These are phyloP conservation scores for Nakazawaea wickerhamii DNA, from an alignment of 805 yeast genomes.

Conservation along the genomic window DNA sequence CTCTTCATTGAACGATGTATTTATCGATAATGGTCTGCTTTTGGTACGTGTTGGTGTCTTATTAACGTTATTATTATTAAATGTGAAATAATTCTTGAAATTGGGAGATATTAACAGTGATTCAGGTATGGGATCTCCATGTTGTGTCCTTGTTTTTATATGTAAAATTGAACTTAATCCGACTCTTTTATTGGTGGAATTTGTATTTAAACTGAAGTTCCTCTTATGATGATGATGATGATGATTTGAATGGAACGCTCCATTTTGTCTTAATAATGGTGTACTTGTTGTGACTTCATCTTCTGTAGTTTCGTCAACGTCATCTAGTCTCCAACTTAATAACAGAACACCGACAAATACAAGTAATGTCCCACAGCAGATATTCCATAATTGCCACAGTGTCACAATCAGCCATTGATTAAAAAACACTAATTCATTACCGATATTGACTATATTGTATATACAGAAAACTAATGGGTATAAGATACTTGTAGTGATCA, in stretches of 20 bases:
- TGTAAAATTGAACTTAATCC: constrained; percentile 10
- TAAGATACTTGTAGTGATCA: constrained; percentile 67
- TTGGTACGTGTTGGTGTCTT: not conserved
- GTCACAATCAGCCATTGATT: constrained; percentile 41
- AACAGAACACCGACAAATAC: constrained; percentile 64
- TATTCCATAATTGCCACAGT: constrained; percentile 29
- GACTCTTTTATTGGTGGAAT: constrained; percentile 6
- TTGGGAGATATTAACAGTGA: constrained; percentile 4
- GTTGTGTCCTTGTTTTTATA: not conserved
- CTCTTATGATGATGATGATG: constrained; percentile 3
- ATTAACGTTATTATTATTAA: not conserved
- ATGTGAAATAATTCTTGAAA: constrained; percentile 9
- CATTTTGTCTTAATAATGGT: constrained; percentile 11
- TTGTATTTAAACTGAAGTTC: constrained; percentile 8
- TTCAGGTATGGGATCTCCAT: not conserved
- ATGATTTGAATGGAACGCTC: not conserved
- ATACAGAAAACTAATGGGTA: constrained; percentile 85
- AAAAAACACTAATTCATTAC: constrained; percentile 59
- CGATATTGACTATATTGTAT: constrained; percentile 64
- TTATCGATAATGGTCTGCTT: not conserved
- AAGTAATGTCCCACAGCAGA: constrained; percentile 40
- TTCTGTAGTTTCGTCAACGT: constrained; percentile 23
- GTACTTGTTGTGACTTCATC: constrained; percentile 3
- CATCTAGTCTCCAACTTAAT: constrained; percentile 48
- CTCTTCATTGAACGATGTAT: constrained; percentile 1